Evolutionary conservation across 345 rosid genomes (phyloP), one percentile per base, ranked within the genome.

Genomic region (Salix dunnii): DNA sequence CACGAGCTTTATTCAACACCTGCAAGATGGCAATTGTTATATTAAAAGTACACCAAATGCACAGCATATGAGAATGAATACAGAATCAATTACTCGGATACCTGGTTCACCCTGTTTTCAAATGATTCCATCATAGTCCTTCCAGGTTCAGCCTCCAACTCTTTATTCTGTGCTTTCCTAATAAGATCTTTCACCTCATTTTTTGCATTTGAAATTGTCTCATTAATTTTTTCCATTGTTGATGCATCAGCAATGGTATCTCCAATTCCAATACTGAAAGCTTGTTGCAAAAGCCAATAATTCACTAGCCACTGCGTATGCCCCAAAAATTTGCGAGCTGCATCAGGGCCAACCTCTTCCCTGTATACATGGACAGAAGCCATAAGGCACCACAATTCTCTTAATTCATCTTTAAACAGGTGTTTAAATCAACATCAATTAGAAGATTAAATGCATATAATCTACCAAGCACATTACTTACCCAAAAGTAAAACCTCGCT

Each of bases 331-430:
- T 93, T 95, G 75, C 99, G 91, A 70, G 99, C 99, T 17, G 99
- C 97, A 93, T 95, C 99, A 43, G 99, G 99, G 77, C 99, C 99
- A 81, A 95, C 98, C 79, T 95, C 99, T 85, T 95, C 99, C 99
- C 99, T 95, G 83, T 61, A 74, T 40, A 8, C 30, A 67, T 7
- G 25, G 40, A 42, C 14, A 78, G 6, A 6, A 62, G 10, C 46
- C 11, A 7, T 20, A 11, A 30, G 46, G 6, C 51, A 71, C 30
- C 51, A 49, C 68, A 58, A 18, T 53, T 60, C 42, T 66, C 49
- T 6, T 33, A 49, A 65, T 31, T 43, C 77, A 31, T 7, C 28
- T 31, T 46, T n/a, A n/a, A 58, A 38, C 6, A 9, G 36, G 40
- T 72, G 53, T 27, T 72, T 12, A 38, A 23, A 62, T 58, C 35